Evolutionary conservation across 2,329 filamentous ascomycete species (phyloP), one percentile per base, ranked within the genome.

Genomic region (Xylariaceae sp.): DNA sequence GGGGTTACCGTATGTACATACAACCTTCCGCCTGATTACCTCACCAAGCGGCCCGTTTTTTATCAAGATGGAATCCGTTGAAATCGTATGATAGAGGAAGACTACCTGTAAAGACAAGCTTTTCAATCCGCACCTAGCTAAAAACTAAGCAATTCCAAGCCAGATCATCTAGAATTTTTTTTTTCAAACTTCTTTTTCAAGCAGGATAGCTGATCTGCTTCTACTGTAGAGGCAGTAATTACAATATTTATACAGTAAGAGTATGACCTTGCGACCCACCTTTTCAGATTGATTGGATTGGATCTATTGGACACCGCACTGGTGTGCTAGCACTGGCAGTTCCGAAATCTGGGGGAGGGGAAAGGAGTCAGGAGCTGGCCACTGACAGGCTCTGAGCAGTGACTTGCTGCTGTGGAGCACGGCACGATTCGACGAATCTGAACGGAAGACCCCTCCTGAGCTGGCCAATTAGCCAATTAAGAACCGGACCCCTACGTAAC

Each of bases 271-370:
- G 12, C 21, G 64, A 48, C 50, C 65, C 67, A 63, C 59, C 54
- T 58, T 49, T 40, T 40, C 45, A 48, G 56, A 61, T 50, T 61
- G 62, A 68, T n/a, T n/a, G n/a, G n/a, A n/a, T n/a, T n/a, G n/a
- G n/a, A n/a, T 67, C 64, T 40, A 50, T 47, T 56, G 52, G 26
- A 44, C 32, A 48, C 20, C 20, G 48, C 52, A 60, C 40, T 45
- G 47, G 46, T 49, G 43, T 53, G 21, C 32, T 37, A 16, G 32
- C 32, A 16, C 32, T 14, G 32, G 32, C 32, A 14, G 6, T 37
- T 42, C 10, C 23, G 46, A 64, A 69, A 69, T 69, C 67, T 66
- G 67, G 67, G 67, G 67, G 62, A 64, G 65, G 65, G 62, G 62
- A 44, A 57, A 21, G 49, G 53, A 52, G 53, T 26, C 23, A 26